Evolutionary conservation across 176 grass and related monocot species (phyloP), one percentile per base, ranked within the genome.

Genomic region (Elymus sibiricus): DNA sequence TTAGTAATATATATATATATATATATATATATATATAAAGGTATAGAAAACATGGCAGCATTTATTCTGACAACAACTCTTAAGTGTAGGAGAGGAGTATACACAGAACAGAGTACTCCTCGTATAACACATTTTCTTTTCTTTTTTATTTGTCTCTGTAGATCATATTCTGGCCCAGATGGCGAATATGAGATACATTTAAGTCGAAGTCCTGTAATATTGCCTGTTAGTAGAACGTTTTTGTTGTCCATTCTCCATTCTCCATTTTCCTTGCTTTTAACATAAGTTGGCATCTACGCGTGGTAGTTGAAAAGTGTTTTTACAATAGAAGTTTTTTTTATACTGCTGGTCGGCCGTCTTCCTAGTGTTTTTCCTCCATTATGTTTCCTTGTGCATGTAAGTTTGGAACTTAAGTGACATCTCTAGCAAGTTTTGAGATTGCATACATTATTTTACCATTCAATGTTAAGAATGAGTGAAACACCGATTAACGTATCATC

Each of bases 321-420:
- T 22, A 47, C 31, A 42, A 29, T 26, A 7, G 40, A 60, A 64
- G 15, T 59, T 60, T 26, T 62, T 58, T 53, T 19, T 21, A 25
- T 53, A 37, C 9, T 74, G 37, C 21, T 46, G 64, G 12, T 34
- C 67, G 22, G 44, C 28, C 11, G 8, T 61, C 69, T 76, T 74
- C 67, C 51, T 66, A 55, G 7, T 25, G 24, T 46, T 81, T 65
- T 72, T 13, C n/a, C 65, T 80, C 53, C 14, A 29, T 49, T 62
- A 72, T 78, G 11, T 82, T 79, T 84, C 31, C 34, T 68, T 89
- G 56, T 79, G 21, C 42, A 84, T 86, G 47, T 60, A 62, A 79
- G 17, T 68, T 80, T 80, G 29, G 35, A 74, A 68, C 5, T 81
- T 24, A 39, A 39, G 31, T 85, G 81, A 51, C 28, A 65, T 42